Conservation (phyloP, 257 asterid species). For the Prunella vulgaris region DNA sequence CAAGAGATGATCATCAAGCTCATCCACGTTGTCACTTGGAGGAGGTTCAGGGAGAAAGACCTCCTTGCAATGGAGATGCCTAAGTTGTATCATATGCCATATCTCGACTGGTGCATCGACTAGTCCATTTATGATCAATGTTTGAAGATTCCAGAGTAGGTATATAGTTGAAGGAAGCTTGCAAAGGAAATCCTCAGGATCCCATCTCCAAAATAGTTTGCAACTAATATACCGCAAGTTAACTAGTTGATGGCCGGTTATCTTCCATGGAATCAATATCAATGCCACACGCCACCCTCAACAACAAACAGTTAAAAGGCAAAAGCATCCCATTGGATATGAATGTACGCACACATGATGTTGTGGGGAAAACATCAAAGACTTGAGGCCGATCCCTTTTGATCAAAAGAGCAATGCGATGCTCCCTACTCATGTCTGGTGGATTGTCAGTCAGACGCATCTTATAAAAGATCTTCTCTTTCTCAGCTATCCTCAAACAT, state of each 20-base stretch:
- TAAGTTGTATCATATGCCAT: conserved; percentile 10
- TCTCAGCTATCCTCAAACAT: background rate
- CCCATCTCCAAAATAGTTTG: background rate
- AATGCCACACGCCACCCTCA: background rate
- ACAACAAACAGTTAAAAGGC: background rate
- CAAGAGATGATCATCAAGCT: background rate
- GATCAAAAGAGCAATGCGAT: background rate
- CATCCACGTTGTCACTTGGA: background rate
- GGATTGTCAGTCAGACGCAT: background rate
- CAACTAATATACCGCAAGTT: conserved; percentile 6
- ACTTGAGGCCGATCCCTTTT: background rate
- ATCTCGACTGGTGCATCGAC: conserved; percentile 14
- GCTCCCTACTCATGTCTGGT: background rate
- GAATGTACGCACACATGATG: background rate
- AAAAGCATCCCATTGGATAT: too few relatives aligned
- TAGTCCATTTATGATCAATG: background rate
- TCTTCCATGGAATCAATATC: background rate
- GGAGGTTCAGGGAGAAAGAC: conserved; percentile 9
- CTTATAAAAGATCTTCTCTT: background rate
- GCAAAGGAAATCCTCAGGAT: background rate
- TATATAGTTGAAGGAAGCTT: conserved; percentile 1
- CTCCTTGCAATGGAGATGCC: background rate
- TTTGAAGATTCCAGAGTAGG: conserved; percentile 24
- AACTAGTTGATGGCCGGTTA: background rate
- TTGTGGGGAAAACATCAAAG: background rate